Percentiles rank a stretch among this genome's conserved stretches.
Conservation (phyloP, 495 filamentous ascomycete genomes). For the Neurospora sp. region DNA sequence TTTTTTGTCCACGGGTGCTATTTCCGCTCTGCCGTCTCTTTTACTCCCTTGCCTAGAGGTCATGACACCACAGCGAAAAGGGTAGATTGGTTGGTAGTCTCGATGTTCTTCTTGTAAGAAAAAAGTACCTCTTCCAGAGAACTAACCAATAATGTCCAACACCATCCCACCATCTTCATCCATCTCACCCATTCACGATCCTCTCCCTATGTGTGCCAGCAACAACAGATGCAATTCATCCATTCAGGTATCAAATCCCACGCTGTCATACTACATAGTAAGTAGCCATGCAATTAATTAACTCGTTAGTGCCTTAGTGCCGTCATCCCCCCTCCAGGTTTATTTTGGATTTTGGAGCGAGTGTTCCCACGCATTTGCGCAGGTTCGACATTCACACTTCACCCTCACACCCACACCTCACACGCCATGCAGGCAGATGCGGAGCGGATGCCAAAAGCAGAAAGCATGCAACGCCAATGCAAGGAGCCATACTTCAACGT, state of each 20-base stretch:
- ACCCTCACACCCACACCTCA: neutral
- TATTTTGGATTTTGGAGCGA: neutral
- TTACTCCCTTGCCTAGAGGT: neutral
- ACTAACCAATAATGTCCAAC: neutral
- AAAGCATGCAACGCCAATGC: neutral
- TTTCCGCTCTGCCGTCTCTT: neutral
- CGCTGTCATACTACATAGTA: neutral
- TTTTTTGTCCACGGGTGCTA: neutral
- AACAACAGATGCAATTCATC: neutral
- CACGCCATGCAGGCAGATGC: neutral
- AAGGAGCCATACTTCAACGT: neutral
- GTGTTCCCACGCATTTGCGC: neutral
- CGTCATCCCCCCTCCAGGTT: neutral
- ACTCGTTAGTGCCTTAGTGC: neutral
- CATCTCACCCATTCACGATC: neutral
- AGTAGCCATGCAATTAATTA: neutral
- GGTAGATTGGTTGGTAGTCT: neutral
- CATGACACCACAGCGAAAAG: neutral
- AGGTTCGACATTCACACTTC: neutral
- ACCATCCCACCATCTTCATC: neutral
- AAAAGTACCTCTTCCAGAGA: neutral
- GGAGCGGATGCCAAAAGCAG: neutral
- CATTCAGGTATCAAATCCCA: neutral
- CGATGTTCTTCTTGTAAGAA: neutral
- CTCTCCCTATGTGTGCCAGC: neutral